Conservation (phyloP, 805 yeast species). For the Zygosaccharomyces gambellarensis region DNA sequence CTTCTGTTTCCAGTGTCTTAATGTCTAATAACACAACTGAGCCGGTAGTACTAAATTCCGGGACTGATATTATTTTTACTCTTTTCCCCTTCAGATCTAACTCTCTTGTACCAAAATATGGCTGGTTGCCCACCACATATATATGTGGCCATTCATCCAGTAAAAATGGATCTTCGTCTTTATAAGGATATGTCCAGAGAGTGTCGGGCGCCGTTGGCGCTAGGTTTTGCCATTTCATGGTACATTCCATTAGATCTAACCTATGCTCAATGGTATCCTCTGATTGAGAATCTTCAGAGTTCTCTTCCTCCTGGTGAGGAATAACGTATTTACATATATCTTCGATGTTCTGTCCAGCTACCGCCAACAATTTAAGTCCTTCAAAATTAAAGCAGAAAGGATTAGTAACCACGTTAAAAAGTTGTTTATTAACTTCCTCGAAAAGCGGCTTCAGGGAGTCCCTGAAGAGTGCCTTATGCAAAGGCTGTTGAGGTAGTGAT, state of each 20-base stretch:
- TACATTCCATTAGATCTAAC: constrained; percentile 56
- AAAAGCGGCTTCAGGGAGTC: constrained; percentile 40
- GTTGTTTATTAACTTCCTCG: constrained; percentile 36
- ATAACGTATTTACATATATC: constrained; percentile 69
- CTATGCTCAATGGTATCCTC: constrained; percentile 33
- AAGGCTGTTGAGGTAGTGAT: constrained; percentile 82
- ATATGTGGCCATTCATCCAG: constrained; percentile 80
- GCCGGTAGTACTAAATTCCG: constrained; percentile 63
- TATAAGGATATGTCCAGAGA: constrained; percentile 80
- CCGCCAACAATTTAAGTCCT: constrained; percentile 57
- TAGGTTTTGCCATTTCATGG: constrained; percentile 76
- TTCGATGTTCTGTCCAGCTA: constrained; percentile 78
- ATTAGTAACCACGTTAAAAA: constrained; percentile 49
- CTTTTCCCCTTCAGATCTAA: constrained; percentile 37
- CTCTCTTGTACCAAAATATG: constrained; percentile 46
- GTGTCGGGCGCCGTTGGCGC: constrained; percentile 98
- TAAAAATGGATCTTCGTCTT: constrained; percentile 72
- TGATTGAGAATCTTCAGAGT: constrained; percentile 19
- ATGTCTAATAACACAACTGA: constrained; percentile 59
- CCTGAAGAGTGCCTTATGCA: constrained; percentile 72
- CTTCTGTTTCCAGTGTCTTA: constrained; percentile 50
- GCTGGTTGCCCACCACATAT: constrained; percentile 82
- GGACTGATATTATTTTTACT: constrained; percentile 61
- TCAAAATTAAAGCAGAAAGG: constrained; percentile 67
- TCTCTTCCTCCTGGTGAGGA: constrained; percentile 36